Percentiles rank a stretch among this genome's conserved stretches.
Evolutionary conservation across 108 stramenopile genomes (phyloP).

Genomic region (Conticribra guillardii): DNA sequence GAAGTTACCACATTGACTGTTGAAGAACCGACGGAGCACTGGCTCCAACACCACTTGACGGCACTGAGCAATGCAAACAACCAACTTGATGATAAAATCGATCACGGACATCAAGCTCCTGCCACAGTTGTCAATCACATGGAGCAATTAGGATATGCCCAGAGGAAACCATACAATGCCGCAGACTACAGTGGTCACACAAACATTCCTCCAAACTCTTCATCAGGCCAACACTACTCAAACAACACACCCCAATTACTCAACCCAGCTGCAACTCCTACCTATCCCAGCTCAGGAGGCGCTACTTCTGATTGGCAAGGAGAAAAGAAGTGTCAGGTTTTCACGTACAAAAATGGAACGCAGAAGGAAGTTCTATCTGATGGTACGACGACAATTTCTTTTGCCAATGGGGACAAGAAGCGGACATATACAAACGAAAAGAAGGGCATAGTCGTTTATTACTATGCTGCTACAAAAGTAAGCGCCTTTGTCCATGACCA

Average conservation of each 20-base stretch:
- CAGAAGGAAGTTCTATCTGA: constrained; percentile 56
- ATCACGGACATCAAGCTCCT: not conserved
- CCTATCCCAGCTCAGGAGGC: constrained; percentile 7
- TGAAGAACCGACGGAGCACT: constrained; percentile 28
- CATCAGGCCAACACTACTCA: no score
- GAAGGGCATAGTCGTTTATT: constrained; percentile 64
- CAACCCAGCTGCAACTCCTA: constrained; percentile 3
- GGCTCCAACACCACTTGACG: constrained; percentile 24
- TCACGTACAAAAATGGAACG: constrained; percentile 64
- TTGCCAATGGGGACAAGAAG: constrained; percentile 77
- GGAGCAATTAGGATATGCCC: constrained; percentile 1
- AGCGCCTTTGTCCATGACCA: not conserved
- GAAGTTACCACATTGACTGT: not conserved
- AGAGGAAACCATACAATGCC: constrained; percentile 50
- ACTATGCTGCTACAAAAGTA: constrained; percentile 68
- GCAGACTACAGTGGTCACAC: constrained; percentile 34
- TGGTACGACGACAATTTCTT: constrained; percentile 63
- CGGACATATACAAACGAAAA: constrained; percentile 53
- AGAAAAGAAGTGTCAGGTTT: constrained; percentile 19
- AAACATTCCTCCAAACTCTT: no score
- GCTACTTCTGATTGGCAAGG: not conserved
- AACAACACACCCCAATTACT: not conserved
- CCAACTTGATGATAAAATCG: constrained; percentile 5
- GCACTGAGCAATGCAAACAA: constrained; percentile 26
- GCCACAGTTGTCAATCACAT: not conserved